Conservation (phyloP, 2,329 filamentous ascomycete genomes). For the Aspergillus glaucus region DNA sequence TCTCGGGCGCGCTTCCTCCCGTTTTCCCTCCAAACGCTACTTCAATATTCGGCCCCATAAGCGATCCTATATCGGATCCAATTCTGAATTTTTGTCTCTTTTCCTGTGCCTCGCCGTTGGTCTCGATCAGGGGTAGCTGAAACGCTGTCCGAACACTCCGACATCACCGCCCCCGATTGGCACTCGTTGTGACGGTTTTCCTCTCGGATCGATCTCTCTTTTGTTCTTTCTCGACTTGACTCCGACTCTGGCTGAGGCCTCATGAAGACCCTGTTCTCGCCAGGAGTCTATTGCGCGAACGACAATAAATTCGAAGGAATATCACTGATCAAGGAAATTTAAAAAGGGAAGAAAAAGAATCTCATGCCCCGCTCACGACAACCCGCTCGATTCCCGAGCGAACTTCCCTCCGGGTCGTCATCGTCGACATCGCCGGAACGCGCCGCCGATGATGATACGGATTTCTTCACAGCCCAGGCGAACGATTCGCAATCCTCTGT, state of each 20-base stretch:
- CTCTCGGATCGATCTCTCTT: background rate
- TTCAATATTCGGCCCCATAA: background rate
- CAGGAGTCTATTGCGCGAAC: no score
- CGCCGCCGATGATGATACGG: conserved; percentile 79
- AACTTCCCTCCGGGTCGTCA: conserved; percentile 38
- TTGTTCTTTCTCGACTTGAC: background rate
- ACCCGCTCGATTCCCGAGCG: conserved; percentile 32
- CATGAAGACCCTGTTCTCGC: background rate
- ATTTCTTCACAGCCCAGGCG: conserved; percentile 73
- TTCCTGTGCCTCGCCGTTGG: no score
- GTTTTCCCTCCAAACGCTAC: conserved; percentile 9
- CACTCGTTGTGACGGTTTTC: background rate
- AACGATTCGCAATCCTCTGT: conserved; percentile 94
- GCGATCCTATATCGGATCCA: no score
- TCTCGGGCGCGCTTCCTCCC: background rate
- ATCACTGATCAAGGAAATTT: background rate
- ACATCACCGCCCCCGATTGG: no score
- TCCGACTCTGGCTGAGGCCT: background rate
- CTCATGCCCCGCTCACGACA: conserved; percentile 34
- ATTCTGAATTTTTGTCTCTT: no score
- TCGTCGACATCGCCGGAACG: conserved; percentile 43
- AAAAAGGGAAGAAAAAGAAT: background rate
- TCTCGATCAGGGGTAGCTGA: background rate
- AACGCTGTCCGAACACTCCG: background rate
- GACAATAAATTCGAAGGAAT: background rate